Percentiles rank a stretch among this genome's conserved stretches.
Evolutionary conservation across 306 rosid species (phyloP).

Genomic region (Macrotyloma uniflorum): DNA sequence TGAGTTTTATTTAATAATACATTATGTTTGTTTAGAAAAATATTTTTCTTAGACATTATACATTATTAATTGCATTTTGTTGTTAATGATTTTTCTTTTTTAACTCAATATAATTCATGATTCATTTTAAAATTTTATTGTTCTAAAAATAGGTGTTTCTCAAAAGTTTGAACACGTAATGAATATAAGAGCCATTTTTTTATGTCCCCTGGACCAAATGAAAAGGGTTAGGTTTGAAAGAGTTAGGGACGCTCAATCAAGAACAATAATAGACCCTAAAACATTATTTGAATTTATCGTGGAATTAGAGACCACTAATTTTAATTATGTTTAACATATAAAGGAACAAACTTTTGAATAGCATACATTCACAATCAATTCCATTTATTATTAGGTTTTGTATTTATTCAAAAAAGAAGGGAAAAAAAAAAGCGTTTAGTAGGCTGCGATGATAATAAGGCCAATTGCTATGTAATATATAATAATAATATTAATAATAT

Average conservation of each 20-base stretch:
- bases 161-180: not conserved
- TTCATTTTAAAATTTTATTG: not conserved
- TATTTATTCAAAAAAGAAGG: no score
- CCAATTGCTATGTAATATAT: no score
- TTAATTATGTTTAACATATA: no score
- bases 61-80: not conserved
- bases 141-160: not conserved
- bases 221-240: constrained; percentile 5
- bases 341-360: no score
- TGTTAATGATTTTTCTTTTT: not conserved
- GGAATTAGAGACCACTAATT: not conserved
- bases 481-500: no score
- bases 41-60: no score
- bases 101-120: not conserved
- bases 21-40: no score
- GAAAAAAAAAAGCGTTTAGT: no score
- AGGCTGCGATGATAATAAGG: no score
- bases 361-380: not conserved
- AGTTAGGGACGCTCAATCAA: not conserved
- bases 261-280: not conserved
- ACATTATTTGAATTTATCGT: not conserved
- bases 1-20: no score
- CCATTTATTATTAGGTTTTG: not conserved
- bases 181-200: not conserved
- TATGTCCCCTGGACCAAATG: not conserved